Evolutionary conservation across 1,284 basidiomycete species (phyloP), one percentile per base, ranked within the genome.

Genomic region (Fomitopsis betulina): DNA sequence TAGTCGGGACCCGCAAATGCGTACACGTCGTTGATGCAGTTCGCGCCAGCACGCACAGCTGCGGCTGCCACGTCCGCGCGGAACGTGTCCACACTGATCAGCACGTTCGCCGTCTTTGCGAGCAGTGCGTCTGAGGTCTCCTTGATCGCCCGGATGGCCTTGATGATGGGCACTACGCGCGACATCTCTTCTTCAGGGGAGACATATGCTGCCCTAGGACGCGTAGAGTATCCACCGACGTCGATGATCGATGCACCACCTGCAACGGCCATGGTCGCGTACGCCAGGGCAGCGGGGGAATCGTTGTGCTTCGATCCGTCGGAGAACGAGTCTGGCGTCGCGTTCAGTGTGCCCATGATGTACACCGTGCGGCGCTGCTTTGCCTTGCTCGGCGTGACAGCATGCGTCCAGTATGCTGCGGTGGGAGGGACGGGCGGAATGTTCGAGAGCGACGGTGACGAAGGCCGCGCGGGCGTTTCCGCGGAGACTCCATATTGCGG

Each of bases 321-420:
- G 0, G 96, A 98, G 75, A 99, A 99, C 0, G 95, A 98, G 74
- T 99, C 96, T 1, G 97, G 97, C 0, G 97, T 99, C 3, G 85
- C 83, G 70, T 99, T 98, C 63, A 99, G 82, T 5, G 94, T 98
- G 0, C 91, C 91, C 97, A 99, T 99, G 59, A 98, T 73, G 59
- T 83, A 81, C 1, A 93, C 94, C 63, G 76, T 79, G 13, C 63
- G 57, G 8, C 62, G 51, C 2, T 58, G 32, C 35, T 65, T 66
- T 70, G 64, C 33, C 67, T 63, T n/a, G 62, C 59, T 62, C 3
- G 57, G 55, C 7, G 61, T 57, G 50, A 73, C 66, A 1, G 78
- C 75, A 62, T 84, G 78, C n/a, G 71, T 73, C 84, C 83, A 86
- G 69, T 80, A 73, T 27, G 78, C 77, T 0, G 78, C 70, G 0